Evolutionary conservation across 768 basidiomycete species (phyloP).

Genomic region (Tylopilus cervinicoccineus): DNA sequence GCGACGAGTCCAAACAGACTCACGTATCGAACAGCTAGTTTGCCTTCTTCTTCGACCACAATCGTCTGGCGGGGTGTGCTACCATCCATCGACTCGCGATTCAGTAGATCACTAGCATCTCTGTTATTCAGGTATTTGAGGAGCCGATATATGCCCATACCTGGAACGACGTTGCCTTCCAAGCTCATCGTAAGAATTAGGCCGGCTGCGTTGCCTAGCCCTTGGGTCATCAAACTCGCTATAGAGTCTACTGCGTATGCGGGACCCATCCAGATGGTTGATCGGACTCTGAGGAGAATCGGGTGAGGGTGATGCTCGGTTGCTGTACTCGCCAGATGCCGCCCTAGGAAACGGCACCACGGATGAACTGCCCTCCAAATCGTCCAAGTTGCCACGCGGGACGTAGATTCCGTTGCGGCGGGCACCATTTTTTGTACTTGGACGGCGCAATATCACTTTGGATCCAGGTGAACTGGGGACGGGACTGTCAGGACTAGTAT

Average conservation of each 20-base stretch:
- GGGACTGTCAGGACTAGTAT: conserved; percentile 56
- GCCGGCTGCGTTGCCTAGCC: conserved; percentile 49
- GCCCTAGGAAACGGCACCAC: conserved; percentile 66
- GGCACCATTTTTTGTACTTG: conserved; percentile 49
- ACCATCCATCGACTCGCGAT: conserved; percentile 61
- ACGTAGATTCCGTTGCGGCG: conserved; percentile 47
- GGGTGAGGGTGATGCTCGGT: conserved; percentile 34
- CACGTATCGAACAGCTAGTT: conserved; percentile 76
- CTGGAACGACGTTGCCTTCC: conserved; percentile 55
- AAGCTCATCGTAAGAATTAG: conserved; percentile 66
- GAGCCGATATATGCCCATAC: conserved; percentile 70
- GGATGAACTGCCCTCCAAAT: conserved; percentile 34
- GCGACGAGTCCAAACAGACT: conserved; percentile 32
- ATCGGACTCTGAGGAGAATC: conserved; percentile 28
- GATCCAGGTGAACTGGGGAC: conserved; percentile 32
- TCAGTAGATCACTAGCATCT: conserved; percentile 62
- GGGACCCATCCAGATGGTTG: conserved; percentile 36
- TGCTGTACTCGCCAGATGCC: conserved; percentile 47
- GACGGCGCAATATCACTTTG: conserved; percentile 51
- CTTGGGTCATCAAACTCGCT: conserved; percentile 65
- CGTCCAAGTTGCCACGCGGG: conserved; percentile 37
- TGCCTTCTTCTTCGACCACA: conserved; percentile 77
- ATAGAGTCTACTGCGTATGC: conserved; percentile 59
- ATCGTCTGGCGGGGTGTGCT: conserved; percentile 63
- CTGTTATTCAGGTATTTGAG: conserved; percentile 49